Conservation (phyloP, 441 rosid genomes). For the Populus hybrid region DNA sequence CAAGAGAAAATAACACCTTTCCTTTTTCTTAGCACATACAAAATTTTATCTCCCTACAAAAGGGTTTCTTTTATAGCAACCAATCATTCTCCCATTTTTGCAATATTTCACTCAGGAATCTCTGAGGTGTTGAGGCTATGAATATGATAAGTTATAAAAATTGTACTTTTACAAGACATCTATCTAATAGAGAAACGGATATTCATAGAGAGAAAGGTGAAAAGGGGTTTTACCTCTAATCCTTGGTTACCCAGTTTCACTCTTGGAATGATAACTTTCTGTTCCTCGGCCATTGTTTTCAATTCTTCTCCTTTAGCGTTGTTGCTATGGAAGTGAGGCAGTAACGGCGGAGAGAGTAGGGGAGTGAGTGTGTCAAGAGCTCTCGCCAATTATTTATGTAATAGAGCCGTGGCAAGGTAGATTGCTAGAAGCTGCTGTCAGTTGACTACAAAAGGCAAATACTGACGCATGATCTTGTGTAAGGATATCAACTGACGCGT, state of each 20-base stretch:
- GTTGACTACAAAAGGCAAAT: too few relatives aligned
- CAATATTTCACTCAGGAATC: not conserved
- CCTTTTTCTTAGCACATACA: not conserved
- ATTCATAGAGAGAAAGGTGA: not conserved
- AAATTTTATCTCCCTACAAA: not conserved
- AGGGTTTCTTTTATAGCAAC: not conserved
- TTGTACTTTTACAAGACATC: not conserved
- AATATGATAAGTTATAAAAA: not conserved
- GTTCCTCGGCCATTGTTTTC: conserved; percentile 15
- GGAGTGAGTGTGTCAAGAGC: not conserved
- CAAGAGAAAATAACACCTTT: not conserved
- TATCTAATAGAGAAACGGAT: not conserved
- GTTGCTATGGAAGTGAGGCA: not conserved
- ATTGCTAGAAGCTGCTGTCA: too few relatives aligned
- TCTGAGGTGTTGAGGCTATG: not conserved
- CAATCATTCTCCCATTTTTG: not conserved
- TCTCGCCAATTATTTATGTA: not conserved
- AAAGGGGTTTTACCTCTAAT: conserved; percentile 38
- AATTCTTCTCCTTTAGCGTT: not conserved
- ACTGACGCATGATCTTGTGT: too few relatives aligned
- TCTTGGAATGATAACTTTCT: conserved; percentile 15
- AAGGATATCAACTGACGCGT: too few relatives aligned
- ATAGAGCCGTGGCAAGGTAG: too few relatives aligned
- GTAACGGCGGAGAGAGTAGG: not conserved
- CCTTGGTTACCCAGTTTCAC: conserved; percentile 56